Evolutionary conservation across 2,329 filamentous ascomycete genomes (phyloP), one percentile per base, ranked within the genome.

Genomic region (Alternaria sp.): DNA sequence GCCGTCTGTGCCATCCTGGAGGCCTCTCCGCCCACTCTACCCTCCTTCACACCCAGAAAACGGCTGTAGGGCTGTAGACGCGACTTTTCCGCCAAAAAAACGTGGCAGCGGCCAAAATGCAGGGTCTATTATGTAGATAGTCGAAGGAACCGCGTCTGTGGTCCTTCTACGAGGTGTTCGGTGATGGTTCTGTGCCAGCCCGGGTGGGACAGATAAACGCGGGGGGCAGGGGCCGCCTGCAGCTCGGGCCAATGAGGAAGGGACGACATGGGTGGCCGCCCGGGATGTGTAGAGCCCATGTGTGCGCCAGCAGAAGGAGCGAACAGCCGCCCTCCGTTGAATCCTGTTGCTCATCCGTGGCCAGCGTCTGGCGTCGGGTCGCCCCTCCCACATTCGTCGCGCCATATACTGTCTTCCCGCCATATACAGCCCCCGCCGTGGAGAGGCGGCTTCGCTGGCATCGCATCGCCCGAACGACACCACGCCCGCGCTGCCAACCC

Each of bases 381-480:
- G 71, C 74, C 71, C 73, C 70, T 75, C 68, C 55, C 61, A 62
- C 61, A 63, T 64, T 70, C 65, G 68, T 65, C 57, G 63, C 60
- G 67, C 69, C 65, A 74, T 76, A 76, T 77, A 78, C 74, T 69
- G 71, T 70, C 70, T 69, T 66, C 66, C 71, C 69, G 74, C 74
- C 73, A 71, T 70, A 65, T 66, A 58, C 70, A 71, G 66, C 63
- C 65, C 68, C 68, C 67, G 70, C 65, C 67, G 65, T 66, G 63
- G 28, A 53, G 49, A 53, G 28, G 71, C 67, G 64, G 68, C 68
- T 63, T 68, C 62, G 66, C 58, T 63, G 64, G 60, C 64, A 56
- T 53, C 66, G 47, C 57, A 65, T 60, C 63, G 49, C 50, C 49
- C 49, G 30, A 41, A 62, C 60, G 23, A 45, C 43, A 61, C 61